Conservation (phyloP, 2,329 filamentous ascomycete genomes). For the Fusarium abutilonis region DNA sequence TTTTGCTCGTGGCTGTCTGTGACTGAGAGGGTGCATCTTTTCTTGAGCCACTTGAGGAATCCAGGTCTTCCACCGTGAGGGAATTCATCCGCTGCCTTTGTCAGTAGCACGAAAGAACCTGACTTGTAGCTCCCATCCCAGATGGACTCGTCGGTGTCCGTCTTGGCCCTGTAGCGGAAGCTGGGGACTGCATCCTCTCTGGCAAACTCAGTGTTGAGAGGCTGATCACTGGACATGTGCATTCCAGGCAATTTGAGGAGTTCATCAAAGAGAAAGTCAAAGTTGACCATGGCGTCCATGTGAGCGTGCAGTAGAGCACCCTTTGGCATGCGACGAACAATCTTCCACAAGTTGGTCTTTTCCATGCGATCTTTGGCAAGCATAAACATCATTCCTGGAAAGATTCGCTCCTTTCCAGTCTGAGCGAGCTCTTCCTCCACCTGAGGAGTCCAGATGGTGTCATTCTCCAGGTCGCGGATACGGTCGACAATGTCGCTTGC, state of each 20-base stretch:
- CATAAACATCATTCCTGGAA: constrained; percentile 93
- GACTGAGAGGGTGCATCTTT: constrained; percentile 74
- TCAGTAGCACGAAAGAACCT: constrained; percentile 66
- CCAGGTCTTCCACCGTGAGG: constrained; percentile 75
- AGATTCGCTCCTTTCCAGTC: constrained; percentile 70
- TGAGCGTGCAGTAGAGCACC: constrained; percentile 88
- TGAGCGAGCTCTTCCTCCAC: constrained; percentile 76
- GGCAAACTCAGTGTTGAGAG: constrained; percentile 64
- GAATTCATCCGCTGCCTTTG: constrained; percentile 75
- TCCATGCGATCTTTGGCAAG: constrained; percentile 89
- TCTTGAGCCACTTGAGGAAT: constrained; percentile 81
- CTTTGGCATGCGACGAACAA: constrained; percentile 88
- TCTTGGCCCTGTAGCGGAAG: constrained; percentile 68
- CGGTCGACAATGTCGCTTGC: constrained; percentile 82
- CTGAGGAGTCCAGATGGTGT: constrained; percentile 78
- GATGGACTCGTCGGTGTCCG: constrained; percentile 61
- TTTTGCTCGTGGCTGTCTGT: constrained; percentile 82
- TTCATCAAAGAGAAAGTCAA: constrained; percentile 79
- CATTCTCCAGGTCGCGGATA: constrained; percentile 81
- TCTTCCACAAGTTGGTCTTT: constrained; percentile 83
- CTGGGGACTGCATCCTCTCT: constrained; percentile 65
- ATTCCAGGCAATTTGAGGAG: constrained; percentile 78
- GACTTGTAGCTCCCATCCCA: constrained; percentile 74
- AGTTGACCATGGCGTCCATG: constrained; percentile 89
- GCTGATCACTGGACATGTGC: constrained; percentile 70